Evolutionary conservation across 2,329 filamentous ascomycete species (phyloP).

Genomic region (Neophaeococcomyces aloes): DNA sequence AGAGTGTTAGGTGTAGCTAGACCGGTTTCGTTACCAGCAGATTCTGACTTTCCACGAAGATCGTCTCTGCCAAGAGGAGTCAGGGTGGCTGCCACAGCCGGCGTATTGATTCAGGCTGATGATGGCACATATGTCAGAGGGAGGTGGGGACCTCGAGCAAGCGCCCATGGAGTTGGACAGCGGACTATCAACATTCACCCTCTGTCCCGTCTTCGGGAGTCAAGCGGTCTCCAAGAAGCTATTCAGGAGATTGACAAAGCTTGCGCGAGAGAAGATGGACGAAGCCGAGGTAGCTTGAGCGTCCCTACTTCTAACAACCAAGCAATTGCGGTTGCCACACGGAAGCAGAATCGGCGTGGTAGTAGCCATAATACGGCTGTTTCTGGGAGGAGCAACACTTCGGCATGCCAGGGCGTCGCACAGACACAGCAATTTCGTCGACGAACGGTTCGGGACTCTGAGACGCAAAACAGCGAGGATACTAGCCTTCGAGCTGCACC

Average conservation of each 20-base stretch:
- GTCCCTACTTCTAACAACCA: background rate
- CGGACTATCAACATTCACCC: constrained; percentile 16
- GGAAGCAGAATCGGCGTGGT: background rate
- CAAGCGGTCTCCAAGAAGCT: constrained; percentile 9
- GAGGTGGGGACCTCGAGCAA: constrained; percentile 31
- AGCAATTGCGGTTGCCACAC: background rate
- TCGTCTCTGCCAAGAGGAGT: constrained; percentile 14
- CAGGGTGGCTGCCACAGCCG: constrained; percentile 14
- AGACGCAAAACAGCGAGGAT: background rate
- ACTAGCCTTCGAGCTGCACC: background rate
- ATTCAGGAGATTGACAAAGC: constrained; percentile 14
- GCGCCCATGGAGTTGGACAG: constrained; percentile 30
- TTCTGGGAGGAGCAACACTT: too few species aligned
- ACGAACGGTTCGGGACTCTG: background rate
- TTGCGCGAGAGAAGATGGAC: constrained; percentile 8
- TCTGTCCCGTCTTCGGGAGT: constrained; percentile 7
- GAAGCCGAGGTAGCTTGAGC: background rate
- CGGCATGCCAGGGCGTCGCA: background rate
- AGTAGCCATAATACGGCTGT: background rate
- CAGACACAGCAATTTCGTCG: background rate
- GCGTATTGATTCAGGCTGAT: constrained; percentile 28
- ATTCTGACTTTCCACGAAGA: constrained; percentile 1
- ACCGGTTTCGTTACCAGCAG: background rate
- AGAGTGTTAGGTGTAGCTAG: background rate
- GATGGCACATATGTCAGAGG: constrained; percentile 34